These are phyloP conservation scores for Acrocalymma vagum DNA, from an alignment of 2,329 filamentous ascomycete species.

Conservation along the genomic window DNA sequence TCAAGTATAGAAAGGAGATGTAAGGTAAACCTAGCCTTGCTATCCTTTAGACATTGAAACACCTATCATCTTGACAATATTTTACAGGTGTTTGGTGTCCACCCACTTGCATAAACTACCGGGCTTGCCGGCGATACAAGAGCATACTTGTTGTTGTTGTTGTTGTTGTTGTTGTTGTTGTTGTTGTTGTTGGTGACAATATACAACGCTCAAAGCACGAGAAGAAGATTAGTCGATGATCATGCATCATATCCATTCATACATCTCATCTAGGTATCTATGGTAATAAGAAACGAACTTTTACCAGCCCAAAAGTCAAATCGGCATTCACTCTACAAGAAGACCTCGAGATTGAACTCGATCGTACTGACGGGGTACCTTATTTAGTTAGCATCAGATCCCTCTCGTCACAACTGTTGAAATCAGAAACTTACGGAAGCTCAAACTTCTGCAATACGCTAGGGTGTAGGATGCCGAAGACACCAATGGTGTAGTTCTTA, in stretches of 20 bases:
- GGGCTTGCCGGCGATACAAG: too few species aligned
- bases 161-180: too few species aligned
- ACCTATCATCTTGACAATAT: too few species aligned
- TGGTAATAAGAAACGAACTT: conserved; percentile 2
- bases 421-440: conserved; percentile 67
- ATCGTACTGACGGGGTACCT: conserved; percentile 92
- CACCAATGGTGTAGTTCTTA: conserved; percentile 80
- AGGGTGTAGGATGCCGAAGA: conserved; percentile 94
- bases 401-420: conserved; percentile 8
- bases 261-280: conserved; percentile 19
- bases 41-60: too few species aligned
- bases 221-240: too few species aligned
- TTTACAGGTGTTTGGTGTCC: too few species aligned
- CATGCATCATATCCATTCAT: conserved; percentile 9
- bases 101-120: too few species aligned
- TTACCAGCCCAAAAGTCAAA: not conserved
- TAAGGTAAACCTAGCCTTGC: too few species aligned
- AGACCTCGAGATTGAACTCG: conserved; percentile 93
- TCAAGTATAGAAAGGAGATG: too few species aligned
- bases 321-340: conserved; percentile 67
- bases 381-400: conserved; percentile 32
- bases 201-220: too few species aligned
- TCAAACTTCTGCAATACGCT: conserved; percentile 94
- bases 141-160: too few species aligned
- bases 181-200: too few species aligned